Percentiles rank a stretch among this genome's conserved stretches.
These are phyloP conservation scores for Claviceps paspali DNA, from an alignment of 2,329 filamentous ascomycete genomes.

Conservation along the genomic window DNA sequence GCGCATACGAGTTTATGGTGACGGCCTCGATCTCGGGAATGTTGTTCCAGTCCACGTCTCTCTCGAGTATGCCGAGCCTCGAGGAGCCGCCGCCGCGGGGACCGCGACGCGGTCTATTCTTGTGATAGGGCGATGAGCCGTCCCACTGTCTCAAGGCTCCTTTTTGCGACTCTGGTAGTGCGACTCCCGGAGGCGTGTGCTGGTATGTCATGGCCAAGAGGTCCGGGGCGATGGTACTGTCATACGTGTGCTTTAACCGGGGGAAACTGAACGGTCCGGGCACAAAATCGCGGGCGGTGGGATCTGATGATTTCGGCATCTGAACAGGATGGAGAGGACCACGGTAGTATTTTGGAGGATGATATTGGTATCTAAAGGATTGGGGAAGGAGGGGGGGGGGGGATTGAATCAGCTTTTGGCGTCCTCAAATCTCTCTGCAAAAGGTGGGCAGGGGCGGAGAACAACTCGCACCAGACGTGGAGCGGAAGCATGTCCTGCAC, in stretches of 20 bases:
- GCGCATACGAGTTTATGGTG: constrained; percentile 63
- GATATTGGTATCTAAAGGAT: constrained; percentile 72
- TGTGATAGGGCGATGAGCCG: constrained; percentile 83
- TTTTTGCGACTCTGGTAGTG: constrained; percentile 25
- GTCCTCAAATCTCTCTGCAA: not conserved
- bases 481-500: constrained; percentile 4
- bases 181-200: constrained; percentile 68
- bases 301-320: constrained; percentile 73
- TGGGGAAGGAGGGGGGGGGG: not conserved
- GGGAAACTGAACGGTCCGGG: constrained; percentile 84
- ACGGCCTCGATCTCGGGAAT: constrained; percentile 70
- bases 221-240: constrained; percentile 73
- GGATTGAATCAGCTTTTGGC: not conserved
- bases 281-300: constrained; percentile 71
- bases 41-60: constrained; percentile 65
- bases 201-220: constrained; percentile 79
- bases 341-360: constrained; percentile 85
- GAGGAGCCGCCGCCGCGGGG: constrained; percentile 59
- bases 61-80: constrained; percentile 55
- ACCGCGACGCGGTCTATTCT: constrained; percentile 71
- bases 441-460: not conserved
- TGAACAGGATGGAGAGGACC: constrained; percentile 88
- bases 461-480: constrained; percentile 21
- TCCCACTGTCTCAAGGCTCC: constrained; percentile 75
- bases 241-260: constrained; percentile 78